Evolutionary conservation across 371 early-diverging fungal genomes (phyloP).

Genomic region (Synchytrium microbalum): DNA sequence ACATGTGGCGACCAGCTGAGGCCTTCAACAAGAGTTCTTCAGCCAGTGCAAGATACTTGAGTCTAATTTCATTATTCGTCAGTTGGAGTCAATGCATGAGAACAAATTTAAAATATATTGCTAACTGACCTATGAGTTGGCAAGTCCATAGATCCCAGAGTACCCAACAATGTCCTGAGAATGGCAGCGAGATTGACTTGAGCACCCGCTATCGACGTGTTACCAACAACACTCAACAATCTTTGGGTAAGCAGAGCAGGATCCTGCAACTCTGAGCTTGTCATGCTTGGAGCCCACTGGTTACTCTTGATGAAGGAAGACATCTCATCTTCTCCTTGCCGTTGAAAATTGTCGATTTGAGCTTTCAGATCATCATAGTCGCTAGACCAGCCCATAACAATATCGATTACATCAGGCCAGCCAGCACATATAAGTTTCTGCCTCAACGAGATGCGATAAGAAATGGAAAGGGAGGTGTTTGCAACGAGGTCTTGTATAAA

Average conservation of each 20-base stretch:
- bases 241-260: not conserved
- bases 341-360: not conserved
- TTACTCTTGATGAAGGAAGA: not conserved
- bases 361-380: not conserved
- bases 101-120: too few relatives aligned
- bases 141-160: not conserved
- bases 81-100: not conserved
- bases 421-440: not conserved
- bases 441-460: not conserved
- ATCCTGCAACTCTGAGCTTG: not conserved
- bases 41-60: not conserved
- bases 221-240: not conserved
- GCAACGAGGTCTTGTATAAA: not conserved
- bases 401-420: not conserved
- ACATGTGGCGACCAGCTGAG: not conserved
- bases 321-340: not conserved
- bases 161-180: not conserved
- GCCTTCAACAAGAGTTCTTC: not conserved
- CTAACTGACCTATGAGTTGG: not conserved
- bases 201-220: not conserved
- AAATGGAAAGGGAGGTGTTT: not conserved
- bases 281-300: not conserved
- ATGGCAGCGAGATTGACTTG: not conserved
- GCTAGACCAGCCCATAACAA: not conserved
- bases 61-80: not conserved